These are phyloP conservation scores for Stromatinia cepivora DNA, from an alignment of 2,329 filamentous ascomycete species.

Conservation along the genomic window DNA sequence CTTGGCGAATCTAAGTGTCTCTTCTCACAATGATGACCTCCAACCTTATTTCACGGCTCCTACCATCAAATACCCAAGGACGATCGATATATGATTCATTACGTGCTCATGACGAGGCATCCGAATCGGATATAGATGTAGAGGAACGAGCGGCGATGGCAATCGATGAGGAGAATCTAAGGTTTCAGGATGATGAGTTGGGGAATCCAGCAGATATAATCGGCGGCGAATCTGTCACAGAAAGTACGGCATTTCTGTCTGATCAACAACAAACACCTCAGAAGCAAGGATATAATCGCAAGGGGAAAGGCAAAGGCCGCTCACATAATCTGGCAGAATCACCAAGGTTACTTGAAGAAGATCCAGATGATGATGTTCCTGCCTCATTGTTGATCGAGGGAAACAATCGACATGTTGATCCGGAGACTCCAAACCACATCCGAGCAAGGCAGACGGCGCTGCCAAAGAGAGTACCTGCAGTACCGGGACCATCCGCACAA, in stretches of 20 bases:
- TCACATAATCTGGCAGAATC: constrained; percentile 39
- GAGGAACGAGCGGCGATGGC: constrained; percentile 40
- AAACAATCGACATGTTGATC: constrained; percentile 41
- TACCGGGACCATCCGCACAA: constrained; percentile 48
- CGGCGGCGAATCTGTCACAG: constrained; percentile 39
- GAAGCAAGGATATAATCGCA: constrained; percentile 1
- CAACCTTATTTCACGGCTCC: constrained; percentile 40
- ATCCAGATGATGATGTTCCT: constrained; percentile 56
- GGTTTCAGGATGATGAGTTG: constrained; percentile 40
- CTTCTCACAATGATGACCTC: constrained; percentile 39
- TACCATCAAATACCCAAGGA: constrained; percentile 38
- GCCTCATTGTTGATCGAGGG: constrained; percentile 62
- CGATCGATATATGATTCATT: constrained; percentile 43
- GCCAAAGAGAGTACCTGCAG: constrained; percentile 35
- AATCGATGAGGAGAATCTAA: constrained; percentile 41
- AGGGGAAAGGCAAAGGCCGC: constrained; percentile 17
- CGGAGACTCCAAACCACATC: constrained; percentile 35
- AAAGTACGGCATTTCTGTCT: constrained; percentile 39
- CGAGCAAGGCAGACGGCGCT: constrained; percentile 26
- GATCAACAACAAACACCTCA: constrained; percentile 25
- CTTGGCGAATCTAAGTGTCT: background rate
- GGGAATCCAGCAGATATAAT: constrained; percentile 36
- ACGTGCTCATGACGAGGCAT: constrained; percentile 38
- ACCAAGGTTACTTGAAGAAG: constrained; percentile 40
- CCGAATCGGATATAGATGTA: constrained; percentile 40